Percentiles rank a stretch among this genome's conserved stretches.
phyloP scores from a whole-genome alignment of 2,329 filamentous ascomycete species.

The Trichoderma semiorbis region DNA sequence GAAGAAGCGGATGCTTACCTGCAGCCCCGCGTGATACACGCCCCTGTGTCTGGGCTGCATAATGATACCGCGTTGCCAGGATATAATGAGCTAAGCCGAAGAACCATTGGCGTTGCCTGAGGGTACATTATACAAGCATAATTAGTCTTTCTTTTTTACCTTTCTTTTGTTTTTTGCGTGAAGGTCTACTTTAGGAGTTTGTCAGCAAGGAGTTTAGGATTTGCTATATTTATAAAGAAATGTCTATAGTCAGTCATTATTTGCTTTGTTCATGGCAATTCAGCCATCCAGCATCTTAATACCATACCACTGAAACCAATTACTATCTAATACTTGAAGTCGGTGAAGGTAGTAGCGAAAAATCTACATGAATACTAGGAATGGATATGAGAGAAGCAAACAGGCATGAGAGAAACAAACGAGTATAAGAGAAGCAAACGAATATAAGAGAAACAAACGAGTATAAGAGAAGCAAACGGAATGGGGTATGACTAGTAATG shows the following conservation, averaged over 20 bases:
- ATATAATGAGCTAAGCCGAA: constrained; percentile 35
- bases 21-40: constrained; percentile 38
- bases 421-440: no score
- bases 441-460: no score
- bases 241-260: background rate
- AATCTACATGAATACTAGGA: background rate
- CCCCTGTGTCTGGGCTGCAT: constrained; percentile 33
- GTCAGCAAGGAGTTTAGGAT: background rate
- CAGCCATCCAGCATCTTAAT: background rate
- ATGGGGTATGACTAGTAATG: no score
- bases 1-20: constrained; percentile 44
- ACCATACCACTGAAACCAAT: background rate
- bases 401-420: no score
- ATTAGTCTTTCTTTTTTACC: background rate
- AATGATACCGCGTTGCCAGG: constrained; percentile 37
- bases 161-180: background rate
- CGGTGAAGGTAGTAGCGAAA: background rate
- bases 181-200: background rate
- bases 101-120: constrained; percentile 17
- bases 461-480: no score
- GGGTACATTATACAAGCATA: background rate
- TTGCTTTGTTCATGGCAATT: background rate
- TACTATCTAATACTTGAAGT: background rate
- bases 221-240: background rate
- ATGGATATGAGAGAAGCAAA: background rate